Evolutionary conservation across 2,329 filamentous ascomycete genomes (phyloP).

Genomic region (Talaromyces sp.): DNA sequence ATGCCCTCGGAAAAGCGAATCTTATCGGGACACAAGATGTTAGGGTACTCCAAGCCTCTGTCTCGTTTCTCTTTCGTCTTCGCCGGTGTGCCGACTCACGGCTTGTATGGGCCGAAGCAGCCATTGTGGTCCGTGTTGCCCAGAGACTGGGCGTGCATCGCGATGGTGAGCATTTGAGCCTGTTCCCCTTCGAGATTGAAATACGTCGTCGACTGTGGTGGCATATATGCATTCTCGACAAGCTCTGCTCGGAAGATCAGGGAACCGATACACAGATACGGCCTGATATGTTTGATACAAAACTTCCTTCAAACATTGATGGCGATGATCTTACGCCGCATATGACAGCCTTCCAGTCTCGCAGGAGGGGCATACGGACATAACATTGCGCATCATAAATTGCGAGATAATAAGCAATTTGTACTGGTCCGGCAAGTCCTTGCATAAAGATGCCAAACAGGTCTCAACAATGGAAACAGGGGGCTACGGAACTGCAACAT

Average conservation of each 20-base stretch:
- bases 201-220: slow-evolving; percentile 14
- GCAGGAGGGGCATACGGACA: slow-evolving; percentile 22
- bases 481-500: no score
- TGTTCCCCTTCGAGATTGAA: slow-evolving; percentile 55
- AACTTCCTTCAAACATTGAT: slow-evolving; percentile 7
- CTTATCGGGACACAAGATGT: neutral
- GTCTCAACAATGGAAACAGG: slow-evolving; percentile 21
- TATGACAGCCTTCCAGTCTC: neutral
- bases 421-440: slow-evolving; percentile 17
- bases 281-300: slow-evolving; percentile 22
- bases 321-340: neutral
- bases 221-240: slow-evolving; percentile 12
- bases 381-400: slow-evolving; percentile 27
- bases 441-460: neutral
- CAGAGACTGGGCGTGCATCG: slow-evolving; percentile 43
- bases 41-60: neutral
- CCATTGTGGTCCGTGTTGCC: slow-evolving; percentile 1
- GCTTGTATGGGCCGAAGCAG: neutral
- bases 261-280: neutral
- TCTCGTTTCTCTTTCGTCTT: slow-evolving; percentile 1
- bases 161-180: slow-evolving; percentile 53
- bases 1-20: neutral
- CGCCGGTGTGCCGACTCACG: neutral
- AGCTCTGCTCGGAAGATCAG: slow-evolving; percentile 13
- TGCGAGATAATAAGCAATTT: slow-evolving; percentile 23